These are phyloP conservation scores for Mycena floridula DNA, from an alignment of 768 basidiomycete species.

Conservation along the genomic window DNA sequence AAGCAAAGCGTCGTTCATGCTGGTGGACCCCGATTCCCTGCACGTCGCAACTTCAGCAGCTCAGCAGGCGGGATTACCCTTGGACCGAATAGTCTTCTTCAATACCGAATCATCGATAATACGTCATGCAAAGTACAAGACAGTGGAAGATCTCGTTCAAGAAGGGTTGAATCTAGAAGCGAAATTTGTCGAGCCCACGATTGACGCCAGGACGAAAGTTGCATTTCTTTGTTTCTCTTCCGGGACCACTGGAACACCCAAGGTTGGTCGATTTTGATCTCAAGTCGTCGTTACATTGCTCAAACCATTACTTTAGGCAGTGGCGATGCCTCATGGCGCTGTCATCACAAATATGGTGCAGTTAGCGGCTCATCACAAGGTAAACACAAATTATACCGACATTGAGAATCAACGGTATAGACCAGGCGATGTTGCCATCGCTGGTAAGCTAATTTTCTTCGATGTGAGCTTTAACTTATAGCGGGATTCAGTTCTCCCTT, in stretches of 20 bases:
- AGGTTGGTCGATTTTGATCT: too few relatives aligned
- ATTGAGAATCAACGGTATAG: conserved; percentile 47
- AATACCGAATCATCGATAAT: conserved; percentile 15
- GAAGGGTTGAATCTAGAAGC: conserved; percentile 35
- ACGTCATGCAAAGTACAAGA: conserved; percentile 8
- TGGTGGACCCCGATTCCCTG: conserved; percentile 41
- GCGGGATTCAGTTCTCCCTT: conserved; percentile 40
- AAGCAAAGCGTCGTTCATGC: conserved; percentile 40
- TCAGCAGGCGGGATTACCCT: conserved; percentile 26
- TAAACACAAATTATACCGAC: conserved; percentile 36
- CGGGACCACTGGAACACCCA: conserved; percentile 69
- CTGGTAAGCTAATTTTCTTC: conserved; percentile 34
- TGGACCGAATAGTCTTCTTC: conserved; percentile 39
- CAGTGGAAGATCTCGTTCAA: conserved; percentile 41
- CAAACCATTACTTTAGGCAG: too few relatives aligned
- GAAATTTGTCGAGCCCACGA: conserved; percentile 41
- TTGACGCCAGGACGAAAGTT: conserved; percentile 65
- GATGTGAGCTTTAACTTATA: too few relatives aligned
- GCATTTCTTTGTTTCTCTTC: conserved; percentile 72
- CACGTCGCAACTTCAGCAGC: conserved; percentile 38
- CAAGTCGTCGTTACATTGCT: too few relatives aligned
- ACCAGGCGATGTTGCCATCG: conserved; percentile 55
- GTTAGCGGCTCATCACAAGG: conserved; percentile 44
- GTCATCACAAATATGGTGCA: conserved; percentile 60
- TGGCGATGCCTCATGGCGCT: conserved; percentile 55